Evolutionary conservation across 1,284 basidiomycete genomes (phyloP), one percentile per base, ranked within the genome.

Genomic region (Rhodotorula sp.): DNA sequence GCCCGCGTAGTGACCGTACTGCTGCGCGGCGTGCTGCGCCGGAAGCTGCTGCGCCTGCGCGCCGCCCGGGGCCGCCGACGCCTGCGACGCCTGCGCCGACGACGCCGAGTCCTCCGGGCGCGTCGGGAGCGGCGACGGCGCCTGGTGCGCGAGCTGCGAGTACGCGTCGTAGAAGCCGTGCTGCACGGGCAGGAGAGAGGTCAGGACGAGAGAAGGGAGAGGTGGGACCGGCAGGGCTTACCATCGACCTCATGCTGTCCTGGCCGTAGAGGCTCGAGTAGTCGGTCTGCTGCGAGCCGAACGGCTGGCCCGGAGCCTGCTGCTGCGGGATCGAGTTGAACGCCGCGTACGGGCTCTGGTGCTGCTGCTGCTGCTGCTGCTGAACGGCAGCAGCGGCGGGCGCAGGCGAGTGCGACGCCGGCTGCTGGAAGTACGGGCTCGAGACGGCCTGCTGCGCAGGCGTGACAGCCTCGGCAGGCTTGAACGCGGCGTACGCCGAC

Each of bases 351-450:
- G 69, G 67, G 39, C 59, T 63, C 65, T 70, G 65, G 22, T 53
- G 48, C 22, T 48, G 54, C 64, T 62, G 63, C 34, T 57, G 68
- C 50, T 56, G 67, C 61, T 74, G 73, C 55, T 44, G 44, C 44
- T 44, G 44, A 19, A 44, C 15, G 44, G 44, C 44, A 17, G 66
- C 64, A 41, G 66, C 61, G 27, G 56, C 64, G 21, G 75, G 75
- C 27, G 72, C 75, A 12, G 75, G 75, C 57, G 75, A 76, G 70
- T 76, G 75, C 36, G 70, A 66, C 12, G 44, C 71, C 32, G 72
- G 69, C 66, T 74, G 72, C 58, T 76, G 75, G 72, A 70, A 76
- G 72, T 76, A 76, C 0, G 72, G 75, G 48, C 67, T 70, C 53
- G 75, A 70, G 63, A 64, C 69, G 29, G 62, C 50, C 54, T 57